Base-by-base conservation (phyloP, 495 filamentous ascomycete genomes). In the Penicillium nucicola region DNA sequence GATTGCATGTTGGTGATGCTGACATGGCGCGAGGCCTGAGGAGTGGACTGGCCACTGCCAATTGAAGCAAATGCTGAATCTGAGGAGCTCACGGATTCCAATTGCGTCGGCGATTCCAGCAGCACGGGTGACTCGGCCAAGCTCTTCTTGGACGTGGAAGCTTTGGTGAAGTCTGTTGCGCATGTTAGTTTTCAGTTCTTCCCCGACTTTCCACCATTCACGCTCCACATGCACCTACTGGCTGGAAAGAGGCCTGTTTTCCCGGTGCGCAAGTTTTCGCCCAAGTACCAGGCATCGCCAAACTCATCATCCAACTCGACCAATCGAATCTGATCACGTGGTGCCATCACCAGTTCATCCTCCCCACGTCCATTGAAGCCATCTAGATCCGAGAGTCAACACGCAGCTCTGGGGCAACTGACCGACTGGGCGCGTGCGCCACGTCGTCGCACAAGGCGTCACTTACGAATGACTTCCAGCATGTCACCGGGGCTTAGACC, bases 231-330 rank as follows among this genome's bases (percentile, higher is more conserved):
- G 25, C 48, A 60, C 80, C 52, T 73, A 95, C 91, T 88, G 78
- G 91, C 90, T 13, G 92, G 92, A 65, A 97, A 96, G 28, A 97
- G 80, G 37, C 92, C 92, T 39, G 79, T 92, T 53, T 83, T 83
- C 30, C 80, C 84, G 60, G 85, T 90, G 41, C 78, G 72, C 55
- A 86, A 52, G 66, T 96, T 89, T 62, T 85, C 84, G 22, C 95
- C 95, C 55, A 96, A 69, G 71, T 89, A 99, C 95, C 95, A 99
- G 45, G 93, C 95, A 74, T 99, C 95, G 42, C 88, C 88, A 68
- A 97, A 99, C 58, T 96, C 95, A 65, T 97, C 92, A 67, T 97
- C 92, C 53, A 95, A 82, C 66, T 97, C 93, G 34, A 96, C 83
- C 48, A 99, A 73, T 71, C 95, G 85, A 44, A 99, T 89, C 25